Percentiles rank a stretch among this genome's conserved stretches.
Conservation (phyloP, 495 filamentous ascomycete species). For the Penicillium daleae region DNA sequence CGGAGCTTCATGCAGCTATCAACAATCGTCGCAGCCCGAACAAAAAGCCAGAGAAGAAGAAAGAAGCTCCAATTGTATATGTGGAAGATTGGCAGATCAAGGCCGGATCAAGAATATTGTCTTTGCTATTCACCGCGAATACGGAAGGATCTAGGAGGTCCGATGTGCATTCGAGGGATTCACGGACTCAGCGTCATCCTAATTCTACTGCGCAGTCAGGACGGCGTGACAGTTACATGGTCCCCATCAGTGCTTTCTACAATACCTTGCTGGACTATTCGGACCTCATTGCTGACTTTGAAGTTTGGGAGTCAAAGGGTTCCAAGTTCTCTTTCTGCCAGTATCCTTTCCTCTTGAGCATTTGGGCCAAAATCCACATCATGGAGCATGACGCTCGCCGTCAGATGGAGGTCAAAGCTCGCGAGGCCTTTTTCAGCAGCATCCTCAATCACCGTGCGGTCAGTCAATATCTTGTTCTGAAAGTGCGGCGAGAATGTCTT, state of each 20-base stretch:
- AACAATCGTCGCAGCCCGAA: constrained; percentile 61
- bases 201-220: constrained; percentile 42
- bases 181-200: constrained; percentile 14
- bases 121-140: constrained; percentile 82
- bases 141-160: constrained; percentile 42
- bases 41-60: constrained; percentile 45
- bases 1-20: constrained; percentile 80
- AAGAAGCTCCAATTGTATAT: constrained; percentile 64
- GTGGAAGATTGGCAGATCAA: constrained; percentile 91
- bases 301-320: constrained; percentile 78
- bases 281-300: constrained; percentile 86
- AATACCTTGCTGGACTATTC: constrained; percentile 83
- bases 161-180: constrained; percentile 29
- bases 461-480: constrained; percentile 79
- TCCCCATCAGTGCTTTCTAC: constrained; percentile 86
- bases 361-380: constrained; percentile 92
- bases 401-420: constrained; percentile 89
- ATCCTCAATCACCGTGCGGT: constrained; percentile 74
- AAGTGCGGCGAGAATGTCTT: constrained; percentile 82
- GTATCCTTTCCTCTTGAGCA: constrained; percentile 91
- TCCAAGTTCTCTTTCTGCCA: constrained; percentile 89
- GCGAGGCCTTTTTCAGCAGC: constrained; percentile 90
- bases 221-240: constrained; percentile 61
- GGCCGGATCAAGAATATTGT: constrained; percentile 79
- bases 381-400: constrained; percentile 87